phyloP scores from a whole-genome alignment of 2,329 filamentous ascomycete genomes.

The Emmonsia crescens region DNA sequence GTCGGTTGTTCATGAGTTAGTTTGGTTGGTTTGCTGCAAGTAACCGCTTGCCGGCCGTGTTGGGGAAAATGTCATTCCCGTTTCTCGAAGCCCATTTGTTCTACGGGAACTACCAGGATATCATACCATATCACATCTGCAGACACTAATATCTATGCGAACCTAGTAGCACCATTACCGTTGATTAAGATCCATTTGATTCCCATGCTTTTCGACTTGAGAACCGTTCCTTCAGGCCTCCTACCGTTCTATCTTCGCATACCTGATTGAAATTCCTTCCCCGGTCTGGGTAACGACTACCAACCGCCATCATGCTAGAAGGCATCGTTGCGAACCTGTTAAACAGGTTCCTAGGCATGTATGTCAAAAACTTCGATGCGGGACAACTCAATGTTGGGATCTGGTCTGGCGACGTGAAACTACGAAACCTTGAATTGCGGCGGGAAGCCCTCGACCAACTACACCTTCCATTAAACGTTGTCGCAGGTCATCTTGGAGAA shows the following conservation, averaged over 20 bases:
- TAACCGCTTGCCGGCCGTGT: not conserved
- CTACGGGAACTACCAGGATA: not conserved
- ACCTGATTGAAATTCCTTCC: constrained; percentile 27
- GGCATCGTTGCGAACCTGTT: constrained; percentile 92
- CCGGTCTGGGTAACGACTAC: constrained; percentile 62
- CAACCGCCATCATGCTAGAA: constrained; percentile 72
- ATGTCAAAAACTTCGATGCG: constrained; percentile 98
- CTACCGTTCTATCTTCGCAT: not conserved
- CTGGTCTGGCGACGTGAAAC: constrained; percentile 96
- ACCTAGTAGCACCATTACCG: not conserved
- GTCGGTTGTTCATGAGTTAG: not conserved
- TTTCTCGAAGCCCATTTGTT: not conserved
- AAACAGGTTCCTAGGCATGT: constrained; percentile 99
- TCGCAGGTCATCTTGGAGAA: constrained; percentile 86
- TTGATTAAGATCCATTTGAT: constrained; percentile 4
- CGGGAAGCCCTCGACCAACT: constrained; percentile 95
- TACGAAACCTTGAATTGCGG: constrained; percentile 83
- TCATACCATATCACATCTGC: not conserved
- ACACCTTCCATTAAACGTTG: constrained; percentile 89
- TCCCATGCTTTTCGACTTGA: constrained; percentile 1
- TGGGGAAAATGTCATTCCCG: not conserved
- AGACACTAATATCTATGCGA: not conserved
- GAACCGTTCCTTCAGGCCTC: not conserved
- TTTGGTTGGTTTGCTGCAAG: not conserved
- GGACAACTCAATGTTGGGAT: constrained; percentile 97